These are phyloP conservation scores for Eustoma russellianum DNA, from an alignment of 257 asterid species.

Conservation along the genomic window DNA sequence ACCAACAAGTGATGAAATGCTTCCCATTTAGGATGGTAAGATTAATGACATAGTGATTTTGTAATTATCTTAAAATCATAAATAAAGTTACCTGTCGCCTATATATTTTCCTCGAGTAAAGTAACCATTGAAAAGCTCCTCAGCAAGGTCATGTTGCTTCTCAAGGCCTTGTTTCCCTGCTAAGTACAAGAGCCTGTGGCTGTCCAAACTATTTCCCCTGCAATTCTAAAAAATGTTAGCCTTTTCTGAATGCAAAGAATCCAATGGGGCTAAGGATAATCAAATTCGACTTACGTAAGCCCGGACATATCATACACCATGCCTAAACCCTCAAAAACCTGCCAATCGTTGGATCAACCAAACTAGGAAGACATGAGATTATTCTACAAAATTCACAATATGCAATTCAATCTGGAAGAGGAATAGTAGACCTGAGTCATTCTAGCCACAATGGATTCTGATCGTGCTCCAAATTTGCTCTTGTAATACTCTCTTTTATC, in stretches of 20 bases:
- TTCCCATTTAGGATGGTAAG: no score
- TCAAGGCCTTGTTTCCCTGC: constrained; percentile 57
- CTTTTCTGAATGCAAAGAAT: background rate
- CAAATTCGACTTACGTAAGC: constrained; percentile 42
- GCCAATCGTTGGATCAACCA: constrained; percentile 9
- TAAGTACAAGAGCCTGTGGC: constrained; percentile 55
- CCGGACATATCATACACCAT: constrained; percentile 45
- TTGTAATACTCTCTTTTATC: constrained; percentile 53
- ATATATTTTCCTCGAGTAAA: constrained; percentile 70
- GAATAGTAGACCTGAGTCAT: constrained; percentile 55
- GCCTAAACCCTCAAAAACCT: constrained; percentile 53
- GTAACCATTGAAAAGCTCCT: constrained; percentile 68
- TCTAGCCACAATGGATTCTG: constrained; percentile 42
- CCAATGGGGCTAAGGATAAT: background rate
- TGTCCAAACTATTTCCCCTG: constrained; percentile 65
- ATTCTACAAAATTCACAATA: background rate
- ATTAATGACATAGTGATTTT: no score
- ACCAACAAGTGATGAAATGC: no score
- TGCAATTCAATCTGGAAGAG: constrained; percentile 3
- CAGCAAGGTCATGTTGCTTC: constrained; percentile 67
- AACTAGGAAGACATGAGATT: background rate
- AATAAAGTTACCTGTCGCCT: constrained; percentile 59
- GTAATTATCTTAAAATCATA: no score
- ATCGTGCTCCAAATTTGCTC: constrained; percentile 50
- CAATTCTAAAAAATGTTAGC: constrained; percentile 6